Base-by-base conservation (phyloP, 495 filamentous ascomycete species). In the Tuber magnatum region DNA sequence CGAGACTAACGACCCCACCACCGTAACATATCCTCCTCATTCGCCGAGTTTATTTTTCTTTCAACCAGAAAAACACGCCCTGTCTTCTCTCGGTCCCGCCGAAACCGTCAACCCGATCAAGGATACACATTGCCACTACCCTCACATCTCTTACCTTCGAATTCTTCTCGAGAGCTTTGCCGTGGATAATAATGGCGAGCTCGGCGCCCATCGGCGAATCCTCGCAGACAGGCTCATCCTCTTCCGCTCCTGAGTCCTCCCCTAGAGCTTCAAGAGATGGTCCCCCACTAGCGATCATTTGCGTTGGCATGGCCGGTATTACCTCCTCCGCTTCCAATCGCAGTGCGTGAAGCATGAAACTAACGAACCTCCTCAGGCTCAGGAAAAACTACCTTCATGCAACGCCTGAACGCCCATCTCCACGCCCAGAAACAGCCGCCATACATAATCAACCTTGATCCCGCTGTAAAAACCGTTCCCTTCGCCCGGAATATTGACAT, bases 401-500 rank as follows among this genome's bases (percentile, higher is more conserved):
- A 97, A 81, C 89, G 95, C 80, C 94, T 98, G 81, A 97, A 96
- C 82, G 90, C 94, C 2, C 87, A 99, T 80, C 90, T 97, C 6
- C 93, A 97, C 81, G 86, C 88, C 18, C 86, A 92, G 81, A 88
- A 88, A 71, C 86, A 88, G 12, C 89, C 91, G 1, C 94, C 93
- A 28, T 99, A 99, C 83, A 92, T 98, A 68, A 90, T 99, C 76
- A 99, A 99, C 84, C 91, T 99, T 68, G 95, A 99, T 84, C 95
- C 95, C 9, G 95, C 96, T 51, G 94, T 99, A 42, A 89, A 91
- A 75, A 92, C 89, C 74, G 91, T 97, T n/a, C 96, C 95, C n/a
- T 99, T 97, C 84, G 93, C 97, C 75, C 89, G 89, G 85, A 98
- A 99, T 84, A 97, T 99, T 86, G 95, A 99, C 84, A 99, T 99